Evolutionary conservation across 1,284 basidiomycete species (phyloP).

Genomic region (Leccinum pachyderme): DNA sequence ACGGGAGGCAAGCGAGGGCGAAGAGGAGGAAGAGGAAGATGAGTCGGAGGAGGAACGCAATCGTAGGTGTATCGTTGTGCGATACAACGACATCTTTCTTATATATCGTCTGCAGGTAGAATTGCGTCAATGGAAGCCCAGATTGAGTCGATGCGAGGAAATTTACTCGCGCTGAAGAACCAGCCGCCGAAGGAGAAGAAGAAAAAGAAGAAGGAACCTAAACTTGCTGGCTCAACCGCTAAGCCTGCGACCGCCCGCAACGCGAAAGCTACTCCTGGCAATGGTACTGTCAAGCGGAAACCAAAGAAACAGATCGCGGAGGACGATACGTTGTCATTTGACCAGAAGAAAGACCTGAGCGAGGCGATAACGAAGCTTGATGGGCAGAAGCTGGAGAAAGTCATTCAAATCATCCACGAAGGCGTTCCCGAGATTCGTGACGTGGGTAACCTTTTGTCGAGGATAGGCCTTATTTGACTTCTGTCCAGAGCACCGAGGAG

Average conservation of each 20-base stretch:
- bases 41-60: slow-evolving; percentile 51
- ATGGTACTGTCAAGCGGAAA: slow-evolving; percentile 51
- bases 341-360: slow-evolving; percentile 95
- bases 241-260: slow-evolving; percentile 50
- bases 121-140: slow-evolving; percentile 73
- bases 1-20: slow-evolving; percentile 50
- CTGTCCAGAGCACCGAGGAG: slow-evolving; percentile 81
- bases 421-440: slow-evolving; percentile 86
- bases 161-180: slow-evolving; percentile 59
- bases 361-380: slow-evolving; percentile 86
- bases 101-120: slow-evolving; percentile 44
- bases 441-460: slow-evolving; percentile 50
- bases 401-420: slow-evolving; percentile 90
- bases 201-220: slow-evolving; percentile 62
- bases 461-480: slow-evolving; percentile 9
- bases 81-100: slow-evolving; percentile 6
- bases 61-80: slow-evolving; percentile 44
- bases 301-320: slow-evolving; percentile 55
- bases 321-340: slow-evolving; percentile 78
- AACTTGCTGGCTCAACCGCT: slow-evolving; percentile 59
- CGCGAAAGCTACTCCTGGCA: slow-evolving; percentile 37
- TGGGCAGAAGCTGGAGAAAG: slow-evolving; percentile 75
- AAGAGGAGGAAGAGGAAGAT: slow-evolving; percentile 51
- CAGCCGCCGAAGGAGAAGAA: slow-evolving; percentile 55
- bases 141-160: slow-evolving; percentile 68